These are phyloP conservation scores for Gossypium turneri DNA, from an alignment of 345 rosid genomes.

Conservation along the genomic window DNA sequence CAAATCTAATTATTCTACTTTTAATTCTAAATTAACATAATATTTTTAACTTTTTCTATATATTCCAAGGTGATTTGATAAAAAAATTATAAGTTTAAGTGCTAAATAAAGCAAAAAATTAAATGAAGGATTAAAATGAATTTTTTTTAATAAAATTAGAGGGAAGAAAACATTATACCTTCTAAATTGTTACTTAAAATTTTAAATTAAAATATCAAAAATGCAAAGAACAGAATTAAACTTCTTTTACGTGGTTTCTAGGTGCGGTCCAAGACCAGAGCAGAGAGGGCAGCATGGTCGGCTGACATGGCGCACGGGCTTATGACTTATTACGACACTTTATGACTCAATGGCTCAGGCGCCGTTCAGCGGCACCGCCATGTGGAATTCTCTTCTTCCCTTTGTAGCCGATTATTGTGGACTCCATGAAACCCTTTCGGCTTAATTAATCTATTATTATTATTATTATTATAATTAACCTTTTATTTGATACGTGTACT, in stretches of 20 bases:
- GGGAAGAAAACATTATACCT: too few species aligned
- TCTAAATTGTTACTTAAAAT: too few species aligned
- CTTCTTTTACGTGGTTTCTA: background rate
- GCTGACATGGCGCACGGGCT: conserved; percentile 6
- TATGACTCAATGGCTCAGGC: background rate
- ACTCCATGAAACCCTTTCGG: background rate
- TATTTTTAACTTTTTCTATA: too few species aligned
- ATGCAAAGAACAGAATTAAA: too few species aligned
- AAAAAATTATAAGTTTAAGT: too few species aligned
- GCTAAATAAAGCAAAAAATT: too few species aligned
- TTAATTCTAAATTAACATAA: too few species aligned
- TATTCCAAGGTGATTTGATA: too few species aligned
- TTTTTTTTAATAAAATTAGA: accelerated
- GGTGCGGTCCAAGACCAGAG: background rate
- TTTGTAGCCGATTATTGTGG: background rate
- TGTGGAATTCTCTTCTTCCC: background rate
- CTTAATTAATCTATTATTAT: background rate
- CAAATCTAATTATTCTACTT: too few species aligned
- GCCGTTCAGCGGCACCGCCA: conserved; percentile 30
- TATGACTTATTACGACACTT: background rate
- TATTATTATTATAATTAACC: background rate
- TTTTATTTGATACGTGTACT: background rate
- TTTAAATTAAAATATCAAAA: too few species aligned
- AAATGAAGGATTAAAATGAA: too few species aligned
- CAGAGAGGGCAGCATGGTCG: conserved; percentile 5